Base-by-base conservation (phyloP, 1,284 basidiomycete species). In the Tilletiopsis washingtonensis region DNA sequence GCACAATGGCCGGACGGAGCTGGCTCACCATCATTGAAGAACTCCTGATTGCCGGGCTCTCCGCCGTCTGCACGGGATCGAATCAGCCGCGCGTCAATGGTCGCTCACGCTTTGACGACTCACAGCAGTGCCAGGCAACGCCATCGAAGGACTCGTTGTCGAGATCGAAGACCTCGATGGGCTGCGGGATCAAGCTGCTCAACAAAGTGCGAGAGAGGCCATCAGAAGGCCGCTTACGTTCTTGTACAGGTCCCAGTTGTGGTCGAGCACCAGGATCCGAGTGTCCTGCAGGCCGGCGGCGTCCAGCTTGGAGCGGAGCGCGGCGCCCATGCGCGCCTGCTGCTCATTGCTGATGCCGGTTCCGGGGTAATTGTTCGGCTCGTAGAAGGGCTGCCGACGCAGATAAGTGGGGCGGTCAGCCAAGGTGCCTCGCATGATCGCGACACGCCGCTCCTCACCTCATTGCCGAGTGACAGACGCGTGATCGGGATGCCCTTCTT, bases 51-150 rank as follows among this genome's bases (percentile, higher is more conserved):
- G 3, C 5, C 14, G 0, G 64, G 60, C 2, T 45, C 7, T 14
- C 61, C 64, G 3, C 53, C 55, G 34, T 66, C n/a, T n/a, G n/a
- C n/a, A n/a, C n/a, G n/a, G n/a, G n/a, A n/a, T n/a, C n/a, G n/a
- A n/a, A n/a, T n/a, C n/a, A n/a, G n/a, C n/a, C n/a, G n/a, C n/a
- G n/a, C n/a, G n/a, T n/a, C n/a, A n/a, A n/a, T n/a, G n/a, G n/a
- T n/a, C n/a, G n/a, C n/a, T n/a, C n/a, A n/a, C n/a, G n/a, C n/a
- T n/a, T n/a, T n/a, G n/a, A n/a, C n/a, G n/a, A n/a, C n/a, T n/a
- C n/a, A n/a, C n/a, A 66, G 23, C 64, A 62, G 42, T 66, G 64
- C 60, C 62, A 66, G 3, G 64, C 60, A n/a, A 58, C 48, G 19
- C 50, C 56, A 17, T 27, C 27, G 50, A 53, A 66, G 2, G 39